These are phyloP conservation scores for Pseudevernia furfuracea DNA, from an alignment of 495 filamentous ascomycete genomes.

Conservation along the genomic window DNA sequence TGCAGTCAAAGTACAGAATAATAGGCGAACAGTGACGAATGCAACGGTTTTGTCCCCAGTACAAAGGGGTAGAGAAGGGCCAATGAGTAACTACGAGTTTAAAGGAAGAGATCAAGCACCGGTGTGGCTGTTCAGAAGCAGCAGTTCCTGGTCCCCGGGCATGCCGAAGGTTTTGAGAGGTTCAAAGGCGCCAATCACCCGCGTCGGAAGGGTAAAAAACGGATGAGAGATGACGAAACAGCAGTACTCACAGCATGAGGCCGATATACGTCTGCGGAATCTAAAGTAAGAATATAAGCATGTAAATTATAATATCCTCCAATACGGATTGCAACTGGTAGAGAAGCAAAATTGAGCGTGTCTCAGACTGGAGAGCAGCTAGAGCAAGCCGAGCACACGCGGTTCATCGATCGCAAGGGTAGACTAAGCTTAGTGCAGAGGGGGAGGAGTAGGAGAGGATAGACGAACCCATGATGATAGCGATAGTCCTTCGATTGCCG, in stretches of 20 bases:
- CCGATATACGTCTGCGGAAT: constrained; percentile 49
- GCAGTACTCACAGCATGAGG: constrained; percentile 45
- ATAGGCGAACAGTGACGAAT: not conserved
- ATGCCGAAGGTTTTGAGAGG: constrained; percentile 1
- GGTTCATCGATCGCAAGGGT: constrained; percentile 19
- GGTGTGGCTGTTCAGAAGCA: constrained; percentile 10
- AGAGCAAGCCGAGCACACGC: constrained; percentile 19
- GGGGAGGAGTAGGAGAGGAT: constrained; percentile 17
- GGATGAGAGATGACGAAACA: constrained; percentile 3
- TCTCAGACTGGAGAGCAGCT: constrained; percentile 17
- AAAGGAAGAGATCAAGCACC: constrained; percentile 19
- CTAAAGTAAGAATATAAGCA: constrained; percentile 30
- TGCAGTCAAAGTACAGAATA: not conserved
- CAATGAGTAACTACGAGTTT: constrained; percentile 5
- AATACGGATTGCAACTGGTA: constrained; percentile 22
- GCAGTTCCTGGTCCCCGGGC: not conserved
- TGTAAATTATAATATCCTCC: constrained; percentile 15
- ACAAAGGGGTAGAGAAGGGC: constrained; percentile 1
- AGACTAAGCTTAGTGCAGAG: constrained; percentile 25
- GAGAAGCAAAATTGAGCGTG: constrained; percentile 19
- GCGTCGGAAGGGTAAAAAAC: constrained; percentile 14
- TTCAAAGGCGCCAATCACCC: constrained; percentile 10
- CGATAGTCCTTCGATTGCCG: constrained; percentile 20
- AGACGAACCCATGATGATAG: constrained; percentile 28
- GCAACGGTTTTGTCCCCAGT: not conserved